Evolutionary conservation across 305 asterid genomes (phyloP).

Genomic region (Fraxinus sp.): DNA sequence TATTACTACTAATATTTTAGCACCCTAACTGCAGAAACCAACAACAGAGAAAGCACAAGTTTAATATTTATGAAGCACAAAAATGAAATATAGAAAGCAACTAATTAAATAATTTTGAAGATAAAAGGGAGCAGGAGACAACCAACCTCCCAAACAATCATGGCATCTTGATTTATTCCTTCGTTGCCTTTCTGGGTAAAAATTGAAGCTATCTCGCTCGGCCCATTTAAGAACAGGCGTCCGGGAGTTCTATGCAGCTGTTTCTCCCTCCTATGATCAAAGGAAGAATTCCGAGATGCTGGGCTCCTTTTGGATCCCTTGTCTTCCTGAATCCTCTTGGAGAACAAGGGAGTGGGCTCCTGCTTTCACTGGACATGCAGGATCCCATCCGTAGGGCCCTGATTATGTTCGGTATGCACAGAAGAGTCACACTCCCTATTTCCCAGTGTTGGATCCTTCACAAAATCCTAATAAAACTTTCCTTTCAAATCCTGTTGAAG

Average conservation of each 20-base stretch:
- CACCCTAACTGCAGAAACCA: background rate
- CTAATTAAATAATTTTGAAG: background rate
- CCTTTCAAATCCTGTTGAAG: background rate
- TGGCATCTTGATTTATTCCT: background rate
- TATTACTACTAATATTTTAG: background rate
- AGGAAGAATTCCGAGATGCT: conserved; percentile 58
- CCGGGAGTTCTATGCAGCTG: conserved; percentile 61
- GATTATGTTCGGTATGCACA: conserved; percentile 59
- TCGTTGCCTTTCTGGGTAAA: background rate
- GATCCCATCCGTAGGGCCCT: conserved; percentile 84
- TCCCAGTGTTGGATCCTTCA: conserved; percentile 49
- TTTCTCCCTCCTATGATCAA: conserved; percentile 58
- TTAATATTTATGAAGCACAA: background rate
- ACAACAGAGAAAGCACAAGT: background rate
- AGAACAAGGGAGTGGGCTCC: conserved; percentile 58
- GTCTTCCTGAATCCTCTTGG: conserved; percentile 43
- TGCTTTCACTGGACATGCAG: conserved; percentile 69
- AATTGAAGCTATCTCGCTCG: conserved; percentile 53
- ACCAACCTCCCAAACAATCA: background rate
- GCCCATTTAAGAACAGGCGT: conserved; percentile 78
- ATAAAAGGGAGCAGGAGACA: background rate
- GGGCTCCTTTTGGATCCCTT: conserved; percentile 42
- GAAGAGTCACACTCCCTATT: conserved; percentile 56
- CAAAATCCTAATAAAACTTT: conserved; percentile 25
- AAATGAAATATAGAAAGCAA: background rate